Conservation (phyloP, 1,284 basidiomycete genomes). For the Ustilago hordei region DNA sequence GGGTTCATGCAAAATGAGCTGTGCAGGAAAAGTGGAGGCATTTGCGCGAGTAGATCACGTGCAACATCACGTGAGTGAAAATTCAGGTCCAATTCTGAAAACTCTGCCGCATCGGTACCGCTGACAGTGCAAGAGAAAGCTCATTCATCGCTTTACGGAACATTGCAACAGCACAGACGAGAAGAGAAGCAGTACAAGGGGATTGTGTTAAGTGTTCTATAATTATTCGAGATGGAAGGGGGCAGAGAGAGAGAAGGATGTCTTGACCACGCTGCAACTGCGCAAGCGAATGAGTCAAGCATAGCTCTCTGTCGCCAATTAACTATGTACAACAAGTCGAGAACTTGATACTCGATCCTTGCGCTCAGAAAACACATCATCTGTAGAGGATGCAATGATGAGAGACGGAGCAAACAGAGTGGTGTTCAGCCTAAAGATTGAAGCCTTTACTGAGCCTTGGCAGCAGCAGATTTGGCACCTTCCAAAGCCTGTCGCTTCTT, state of each 20-base stretch:
- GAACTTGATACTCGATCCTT: not conserved
- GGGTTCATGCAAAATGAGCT: no score
- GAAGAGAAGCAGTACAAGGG: not conserved
- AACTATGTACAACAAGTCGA: constrained; percentile 1
- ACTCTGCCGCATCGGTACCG: no score
- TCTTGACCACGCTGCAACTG: not conserved
- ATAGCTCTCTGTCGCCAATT: not conserved
- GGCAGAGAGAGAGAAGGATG: not conserved
- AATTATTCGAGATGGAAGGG: not conserved
- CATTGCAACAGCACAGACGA: not conserved
- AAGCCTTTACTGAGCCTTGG: constrained; percentile 34
- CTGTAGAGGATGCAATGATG: not conserved
- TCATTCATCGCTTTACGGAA: no score
- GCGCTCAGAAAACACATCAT: not conserved
- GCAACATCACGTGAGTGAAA: no score
- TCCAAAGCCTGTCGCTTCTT: constrained; percentile 54
- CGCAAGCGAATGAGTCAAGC: not conserved
- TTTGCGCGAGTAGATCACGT: no score
- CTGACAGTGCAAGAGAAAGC: no score
- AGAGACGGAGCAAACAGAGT: not conserved
- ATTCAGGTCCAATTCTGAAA: no score
- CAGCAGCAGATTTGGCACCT: constrained; percentile 13
- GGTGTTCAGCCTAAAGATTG: not conserved
- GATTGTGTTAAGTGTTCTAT: not conserved
- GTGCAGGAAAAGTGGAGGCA: no score